A percentile compares a stretch with the other conserved stretches of the same genome.
These are phyloP conservation scores for Shiraia sp. DNA, from an alignment of 2,329 filamentous ascomycete genomes.

Conservation along the genomic window DNA sequence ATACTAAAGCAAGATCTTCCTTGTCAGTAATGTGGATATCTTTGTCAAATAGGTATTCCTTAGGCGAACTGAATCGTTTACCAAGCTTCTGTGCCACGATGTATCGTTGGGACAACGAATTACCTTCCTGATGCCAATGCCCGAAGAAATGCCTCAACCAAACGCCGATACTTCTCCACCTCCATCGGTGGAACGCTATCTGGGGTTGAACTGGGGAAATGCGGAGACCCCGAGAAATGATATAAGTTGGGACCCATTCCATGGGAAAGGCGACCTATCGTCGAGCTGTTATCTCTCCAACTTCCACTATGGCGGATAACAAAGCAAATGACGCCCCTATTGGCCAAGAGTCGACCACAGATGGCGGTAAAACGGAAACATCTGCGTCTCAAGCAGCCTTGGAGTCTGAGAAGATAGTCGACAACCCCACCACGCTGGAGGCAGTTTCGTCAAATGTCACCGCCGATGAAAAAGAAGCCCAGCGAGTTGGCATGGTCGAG, in stretches of 20 bases:
- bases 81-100: not conserved
- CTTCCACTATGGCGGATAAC: not conserved
- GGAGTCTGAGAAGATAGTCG: constrained; percentile 1
- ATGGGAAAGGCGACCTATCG: too few relatives aligned
- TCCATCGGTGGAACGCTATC: not conserved
- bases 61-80: not conserved
- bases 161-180: not conserved
- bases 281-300: not conserved
- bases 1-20: not conserved
- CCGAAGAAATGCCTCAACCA: not conserved
- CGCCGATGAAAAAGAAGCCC: not conserved
- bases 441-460: constrained; percentile 3
- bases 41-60: too few relatives aligned
- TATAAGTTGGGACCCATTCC: too few relatives aligned
- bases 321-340: not conserved
- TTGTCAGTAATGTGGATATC: too few relatives aligned
- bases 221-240: too few relatives aligned
- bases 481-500: constrained; percentile 2
- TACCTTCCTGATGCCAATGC: constrained; percentile 1
- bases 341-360: not conserved
- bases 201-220: not conserved
- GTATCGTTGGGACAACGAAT: not conserved
- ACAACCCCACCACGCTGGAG: constrained; percentile 2
- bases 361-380: not conserved
- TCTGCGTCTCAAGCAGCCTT: not conserved